Evolutionary conservation across 2,329 filamentous ascomycete species (phyloP), one percentile per base, ranked within the genome.

Genomic region (Fusarium xylarioides): DNA sequence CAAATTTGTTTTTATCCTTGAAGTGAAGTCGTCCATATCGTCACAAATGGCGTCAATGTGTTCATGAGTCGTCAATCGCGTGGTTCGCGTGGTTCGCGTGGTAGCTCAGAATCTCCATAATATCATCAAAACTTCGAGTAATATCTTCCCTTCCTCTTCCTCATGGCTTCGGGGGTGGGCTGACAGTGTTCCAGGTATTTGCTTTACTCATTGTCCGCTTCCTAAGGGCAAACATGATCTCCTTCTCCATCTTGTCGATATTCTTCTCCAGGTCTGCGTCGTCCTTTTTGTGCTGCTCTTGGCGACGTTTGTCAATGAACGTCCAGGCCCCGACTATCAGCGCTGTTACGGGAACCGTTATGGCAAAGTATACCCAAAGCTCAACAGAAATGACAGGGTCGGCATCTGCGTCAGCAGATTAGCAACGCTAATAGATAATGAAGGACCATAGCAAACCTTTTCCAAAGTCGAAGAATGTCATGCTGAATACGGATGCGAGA

Each of bases 391-490:
- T 86, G 53, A 83, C 79, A 9, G 84, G 81, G 23, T 81, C 78
- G 9, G 81, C 79, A 56, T 79, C 82, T 77, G 28, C 28, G 26
- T 21, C 16, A 3, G 16, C 15, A 38, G 26, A 56, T 75, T 56
- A 74, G 63, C 10, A 42, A 19, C 16, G 42, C 12, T 28, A 49
- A 18, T 16, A 28, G 32, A 46, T 43, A 23, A 15, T 18, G 9
- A 19, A 12, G 21, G 18, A 10, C 32, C 16, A 37, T 43, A 26
- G 52, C 80, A 69, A 78, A 85, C 85, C 81, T 43, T 83, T 80
- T 71, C 86, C 86, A 73, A 91, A 91, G 80, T 91, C 86, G 82
- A 91, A 91, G 78, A 91, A 91, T 0, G 88, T 89, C 89, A 91
- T 91, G 82, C 86, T 88, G 74, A 91, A 91, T 30, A 91, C 83